Evolutionary conservation across 2,329 filamentous ascomycete species (phyloP).

Genomic region (Sarocladium oryzae): DNA sequence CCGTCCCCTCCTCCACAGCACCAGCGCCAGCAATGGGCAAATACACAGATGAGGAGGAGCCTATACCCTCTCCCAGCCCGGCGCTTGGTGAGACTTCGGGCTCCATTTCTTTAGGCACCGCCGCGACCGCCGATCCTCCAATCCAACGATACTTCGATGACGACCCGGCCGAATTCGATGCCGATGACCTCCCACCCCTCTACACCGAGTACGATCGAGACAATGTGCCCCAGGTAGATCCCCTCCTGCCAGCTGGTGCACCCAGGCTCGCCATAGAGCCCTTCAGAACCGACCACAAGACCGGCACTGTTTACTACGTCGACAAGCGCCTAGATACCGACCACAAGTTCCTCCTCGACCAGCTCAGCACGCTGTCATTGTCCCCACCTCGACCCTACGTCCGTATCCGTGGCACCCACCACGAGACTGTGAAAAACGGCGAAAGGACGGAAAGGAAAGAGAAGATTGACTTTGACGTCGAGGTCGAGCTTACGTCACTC

Average conservation of each 20-base stretch:
- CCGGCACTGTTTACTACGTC: constrained; percentile 36
- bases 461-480: constrained; percentile 54
- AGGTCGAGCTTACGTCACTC: constrained; percentile 52
- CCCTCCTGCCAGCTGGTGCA: constrained; percentile 17
- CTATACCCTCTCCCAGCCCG: constrained; percentile 12
- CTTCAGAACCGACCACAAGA: constrained; percentile 24
- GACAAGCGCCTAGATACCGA: constrained; percentile 39
- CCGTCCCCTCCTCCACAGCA: background rate
- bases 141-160: constrained; percentile 28
- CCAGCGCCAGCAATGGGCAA: constrained; percentile 21
- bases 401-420: constrained; percentile 47
- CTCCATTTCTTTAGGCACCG: constrained; percentile 20
- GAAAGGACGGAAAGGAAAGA: constrained; percentile 39
- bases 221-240: constrained; percentile 15
- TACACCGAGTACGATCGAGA: constrained; percentile 32
- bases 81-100: constrained; percentile 19
- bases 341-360: constrained; percentile 33
- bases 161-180: constrained; percentile 26
- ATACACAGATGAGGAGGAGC: constrained; percentile 11
- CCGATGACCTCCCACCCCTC: constrained; percentile 38
- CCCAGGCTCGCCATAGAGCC: constrained; percentile 18
- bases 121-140: constrained; percentile 14
- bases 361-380: constrained; percentile 36
- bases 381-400: constrained; percentile 48
- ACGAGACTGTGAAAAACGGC: constrained; percentile 33